Evolutionary conservation across 164 flowering plant genomes (phyloP).

Genomic region (Piper betle): DNA sequence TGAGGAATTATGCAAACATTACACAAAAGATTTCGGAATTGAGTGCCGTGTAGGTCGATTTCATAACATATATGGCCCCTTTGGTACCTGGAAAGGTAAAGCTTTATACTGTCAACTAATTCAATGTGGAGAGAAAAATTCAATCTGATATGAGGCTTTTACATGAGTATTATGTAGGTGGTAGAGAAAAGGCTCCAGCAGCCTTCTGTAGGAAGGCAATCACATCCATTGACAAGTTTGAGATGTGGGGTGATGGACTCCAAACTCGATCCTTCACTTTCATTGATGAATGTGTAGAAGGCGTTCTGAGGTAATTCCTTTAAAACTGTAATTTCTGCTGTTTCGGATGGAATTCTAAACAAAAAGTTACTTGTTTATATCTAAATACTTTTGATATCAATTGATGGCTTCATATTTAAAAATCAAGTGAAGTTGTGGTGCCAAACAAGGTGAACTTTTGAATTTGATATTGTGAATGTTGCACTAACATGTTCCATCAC

Average conservation of each 20-base stretch:
- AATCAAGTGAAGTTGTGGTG: too few species aligned
- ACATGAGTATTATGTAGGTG: conserved; percentile 34
- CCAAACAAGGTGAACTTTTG: background rate
- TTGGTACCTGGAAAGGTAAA: conserved; percentile 99
- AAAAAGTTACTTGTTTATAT: too few species aligned
- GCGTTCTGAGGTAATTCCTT: conserved; percentile 64
- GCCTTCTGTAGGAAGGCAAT: conserved; percentile 91
- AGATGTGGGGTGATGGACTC: conserved; percentile 99
- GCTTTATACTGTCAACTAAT: background rate
- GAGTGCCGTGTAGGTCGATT: conserved; percentile 95
- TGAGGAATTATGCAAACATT: conserved; percentile 95
- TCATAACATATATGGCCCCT: conserved; percentile 97
- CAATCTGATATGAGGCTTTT: too few species aligned
- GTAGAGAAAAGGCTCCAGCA: conserved; percentile 98
- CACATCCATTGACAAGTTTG: conserved; percentile 81
- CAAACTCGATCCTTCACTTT: conserved; percentile 97
- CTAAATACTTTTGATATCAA: background rate
- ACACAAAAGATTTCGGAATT: conserved; percentile 90
- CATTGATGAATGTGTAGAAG: conserved; percentile 97
- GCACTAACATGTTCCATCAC: background rate
- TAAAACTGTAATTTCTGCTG: too few species aligned
- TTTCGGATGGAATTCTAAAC: too few species aligned
- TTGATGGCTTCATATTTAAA: background rate
- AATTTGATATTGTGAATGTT: background rate
- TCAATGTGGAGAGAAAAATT: background rate